Evolutionary conservation across 495 filamentous ascomycete species (phyloP).

Genomic region (Penicillium lividum): DNA sequence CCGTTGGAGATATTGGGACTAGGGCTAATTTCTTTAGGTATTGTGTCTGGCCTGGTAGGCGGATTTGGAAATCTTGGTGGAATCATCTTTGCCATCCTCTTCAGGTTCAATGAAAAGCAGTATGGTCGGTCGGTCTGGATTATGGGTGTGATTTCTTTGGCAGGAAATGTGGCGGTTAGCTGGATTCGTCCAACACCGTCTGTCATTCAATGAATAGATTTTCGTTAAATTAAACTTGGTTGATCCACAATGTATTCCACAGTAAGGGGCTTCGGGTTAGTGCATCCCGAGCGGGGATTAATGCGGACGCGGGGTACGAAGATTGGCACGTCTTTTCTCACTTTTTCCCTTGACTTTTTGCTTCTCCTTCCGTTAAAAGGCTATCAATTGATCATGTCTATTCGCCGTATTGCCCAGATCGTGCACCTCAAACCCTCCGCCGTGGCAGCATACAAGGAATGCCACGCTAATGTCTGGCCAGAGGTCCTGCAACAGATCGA

Average conservation of each 20-base stretch:
- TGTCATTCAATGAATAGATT: slow-evolving; percentile 14
- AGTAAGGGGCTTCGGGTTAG: slow-evolving; percentile 29
- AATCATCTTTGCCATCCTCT: slow-evolving; percentile 82
- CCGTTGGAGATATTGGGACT: not conserved
- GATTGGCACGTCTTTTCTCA: not conserved
- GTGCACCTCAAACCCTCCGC: slow-evolving; percentile 68
- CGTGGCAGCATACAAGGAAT: slow-evolving; percentile 66
- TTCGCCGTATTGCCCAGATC: slow-evolving; percentile 64
- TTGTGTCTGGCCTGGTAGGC: slow-evolving; percentile 76
- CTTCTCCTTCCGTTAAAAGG: not conserved
- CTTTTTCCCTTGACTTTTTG: not conserved
- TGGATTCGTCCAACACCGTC: slow-evolving; percentile 69
- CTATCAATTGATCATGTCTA: slow-evolving; percentile 22
- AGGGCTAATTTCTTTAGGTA: slow-evolving; percentile 43
- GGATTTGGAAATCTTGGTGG: slow-evolving; percentile 83
- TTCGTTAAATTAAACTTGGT: not conserved
- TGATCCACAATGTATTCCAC: no score
- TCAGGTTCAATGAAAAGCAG: slow-evolving; percentile 68
- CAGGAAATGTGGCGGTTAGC: slow-evolving; percentile 60
- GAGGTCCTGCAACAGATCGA: slow-evolving; percentile 72
- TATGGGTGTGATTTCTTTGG: slow-evolving; percentile 74
- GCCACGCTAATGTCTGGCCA: slow-evolving; percentile 72
- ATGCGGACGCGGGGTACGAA: slow-evolving; percentile 21
- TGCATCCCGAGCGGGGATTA: slow-evolving; percentile 29
- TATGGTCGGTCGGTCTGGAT: slow-evolving; percentile 78